Conservation (phyloP, 2,329 filamentous ascomycete species). For the Epichloe scottii region DNA sequence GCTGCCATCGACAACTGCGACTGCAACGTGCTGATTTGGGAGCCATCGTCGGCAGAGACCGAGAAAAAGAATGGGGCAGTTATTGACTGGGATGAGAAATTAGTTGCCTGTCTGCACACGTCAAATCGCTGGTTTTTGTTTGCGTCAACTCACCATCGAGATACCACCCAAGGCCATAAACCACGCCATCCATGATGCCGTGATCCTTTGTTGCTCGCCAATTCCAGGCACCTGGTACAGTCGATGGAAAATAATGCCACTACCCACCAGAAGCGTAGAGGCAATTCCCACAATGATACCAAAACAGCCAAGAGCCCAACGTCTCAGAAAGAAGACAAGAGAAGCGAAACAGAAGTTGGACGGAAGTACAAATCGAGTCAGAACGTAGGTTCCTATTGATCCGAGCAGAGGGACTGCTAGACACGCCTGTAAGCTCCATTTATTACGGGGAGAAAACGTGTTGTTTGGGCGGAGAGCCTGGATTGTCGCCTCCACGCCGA, state of each 20-base stretch:
- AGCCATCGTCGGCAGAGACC: conserved; percentile 32
- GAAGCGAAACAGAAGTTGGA: conserved; percentile 53
- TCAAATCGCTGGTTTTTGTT: not conserved
- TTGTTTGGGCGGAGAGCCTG: conserved; percentile 39
- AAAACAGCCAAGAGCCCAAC: conserved; percentile 46
- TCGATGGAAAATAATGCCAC: conserved; percentile 42
- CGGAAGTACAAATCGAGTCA: conserved; percentile 42
- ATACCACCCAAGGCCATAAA: conserved; percentile 46
- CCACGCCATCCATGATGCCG: conserved; percentile 58
- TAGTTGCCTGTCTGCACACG: not conserved
- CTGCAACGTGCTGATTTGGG: conserved; percentile 19
- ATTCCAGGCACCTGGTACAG: conserved; percentile 42
- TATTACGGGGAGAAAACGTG: conserved; percentile 45
- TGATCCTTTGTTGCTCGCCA: conserved; percentile 45
- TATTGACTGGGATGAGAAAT: conserved; percentile 30
- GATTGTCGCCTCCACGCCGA: conserved; percentile 45
- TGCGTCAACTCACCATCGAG: conserved; percentile 38
- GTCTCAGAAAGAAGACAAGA: conserved; percentile 53
- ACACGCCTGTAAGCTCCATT: conserved; percentile 48
- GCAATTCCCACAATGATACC: conserved; percentile 38
- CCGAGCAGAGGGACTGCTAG: conserved; percentile 36
- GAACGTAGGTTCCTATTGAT: conserved; percentile 43
- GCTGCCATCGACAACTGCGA: conserved; percentile 48
- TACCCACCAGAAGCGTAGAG: conserved; percentile 36
- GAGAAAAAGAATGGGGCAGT: conserved; percentile 53